Conservation (phyloP, 164 flowering plant species). For the Warburgia ugandensis region DNA sequence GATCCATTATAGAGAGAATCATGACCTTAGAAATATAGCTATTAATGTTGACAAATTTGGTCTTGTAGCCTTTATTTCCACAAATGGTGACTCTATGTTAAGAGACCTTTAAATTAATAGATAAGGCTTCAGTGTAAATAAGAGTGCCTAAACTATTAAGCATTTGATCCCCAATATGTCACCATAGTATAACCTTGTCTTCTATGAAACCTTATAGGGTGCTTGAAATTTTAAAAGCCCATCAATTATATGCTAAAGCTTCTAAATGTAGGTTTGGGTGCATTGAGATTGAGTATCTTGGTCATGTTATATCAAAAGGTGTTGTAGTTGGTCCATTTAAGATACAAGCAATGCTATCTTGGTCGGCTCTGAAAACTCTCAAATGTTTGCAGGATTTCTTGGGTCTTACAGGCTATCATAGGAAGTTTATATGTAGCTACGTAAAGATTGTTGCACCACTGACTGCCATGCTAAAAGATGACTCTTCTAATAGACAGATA, state of each 20-base stretch:
- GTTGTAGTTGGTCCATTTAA: background rate
- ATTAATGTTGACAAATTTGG: too few relatives aligned
- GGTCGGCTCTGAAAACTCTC: slow-evolving; percentile 1
- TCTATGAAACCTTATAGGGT: too few relatives aligned
- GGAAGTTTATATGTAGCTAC: background rate
- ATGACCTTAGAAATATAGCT: too few relatives aligned
- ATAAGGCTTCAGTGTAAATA: too few relatives aligned
- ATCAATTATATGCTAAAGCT: background rate
- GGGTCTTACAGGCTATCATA: slow-evolving; percentile 10
- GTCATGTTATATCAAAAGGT: slow-evolving; percentile 1
- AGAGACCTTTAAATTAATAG: too few relatives aligned
- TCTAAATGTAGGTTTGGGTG: background rate
- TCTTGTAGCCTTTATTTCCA: too few relatives aligned
- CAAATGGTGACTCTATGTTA: too few relatives aligned
- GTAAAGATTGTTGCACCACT: background rate
- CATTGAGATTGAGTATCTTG: background rate
- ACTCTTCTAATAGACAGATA: too few relatives aligned
- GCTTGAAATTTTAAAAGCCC: background rate
- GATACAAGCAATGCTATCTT: background rate
- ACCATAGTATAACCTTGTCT: too few relatives aligned
- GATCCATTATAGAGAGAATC: too few relatives aligned
- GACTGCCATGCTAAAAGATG: background rate
- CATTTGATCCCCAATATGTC: too few relatives aligned
- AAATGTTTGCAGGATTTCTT: background rate
- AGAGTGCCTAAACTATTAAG: too few relatives aligned